Percentiles rank a stretch among this genome's conserved stretches.
phyloP scores from a whole-genome alignment of 352 stramenopile species.

The Pythium aquatile region DNA sequence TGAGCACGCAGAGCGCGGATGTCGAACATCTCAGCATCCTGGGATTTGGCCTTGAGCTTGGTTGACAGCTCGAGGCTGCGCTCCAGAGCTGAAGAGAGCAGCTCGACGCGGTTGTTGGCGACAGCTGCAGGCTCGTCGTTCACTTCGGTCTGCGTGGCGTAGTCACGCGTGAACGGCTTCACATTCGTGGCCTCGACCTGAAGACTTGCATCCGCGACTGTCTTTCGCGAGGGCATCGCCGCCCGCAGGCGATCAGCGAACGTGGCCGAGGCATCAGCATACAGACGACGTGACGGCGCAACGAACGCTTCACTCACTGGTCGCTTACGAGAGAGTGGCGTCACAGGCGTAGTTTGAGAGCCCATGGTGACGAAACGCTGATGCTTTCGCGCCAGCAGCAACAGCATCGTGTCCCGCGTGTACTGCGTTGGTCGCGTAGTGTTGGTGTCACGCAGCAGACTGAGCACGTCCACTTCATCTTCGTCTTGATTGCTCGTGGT shows the following conservation, averaged over 20 bases:
- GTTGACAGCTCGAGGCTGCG: conserved; percentile 35
- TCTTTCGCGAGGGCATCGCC: conserved; percentile 8
- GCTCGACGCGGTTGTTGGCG: neutral
- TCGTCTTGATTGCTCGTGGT: neutral
- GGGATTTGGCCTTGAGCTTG: conserved; percentile 41
- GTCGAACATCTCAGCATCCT: conserved; percentile 41
- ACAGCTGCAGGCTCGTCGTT: no score
- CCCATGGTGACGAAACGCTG: conserved; percentile 13
- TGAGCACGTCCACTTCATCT: conserved; percentile 5
- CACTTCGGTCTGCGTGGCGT: conserved; percentile 6
- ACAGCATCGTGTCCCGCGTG: conserved; percentile 31
- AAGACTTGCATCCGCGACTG: no score
- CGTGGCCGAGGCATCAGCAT: neutral
- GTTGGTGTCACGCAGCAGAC: conserved; percentile 5
- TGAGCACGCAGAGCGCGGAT: conserved; percentile 27
- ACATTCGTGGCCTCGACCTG: conserved; percentile 3
- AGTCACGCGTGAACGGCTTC: conserved; percentile 19
- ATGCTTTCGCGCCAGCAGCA: conserved; percentile 40
- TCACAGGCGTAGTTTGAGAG: neutral
- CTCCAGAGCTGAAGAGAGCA: conserved; percentile 36
- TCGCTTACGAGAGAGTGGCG: conserved; percentile 7
- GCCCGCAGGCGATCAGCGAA: conserved; percentile 22
- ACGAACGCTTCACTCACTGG: conserved; percentile 19
- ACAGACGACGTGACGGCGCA: conserved; percentile 7
- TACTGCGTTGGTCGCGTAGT: neutral